Conservation (phyloP, 148 eudicot species). For the Rhododendron kiyosumense region DNA sequence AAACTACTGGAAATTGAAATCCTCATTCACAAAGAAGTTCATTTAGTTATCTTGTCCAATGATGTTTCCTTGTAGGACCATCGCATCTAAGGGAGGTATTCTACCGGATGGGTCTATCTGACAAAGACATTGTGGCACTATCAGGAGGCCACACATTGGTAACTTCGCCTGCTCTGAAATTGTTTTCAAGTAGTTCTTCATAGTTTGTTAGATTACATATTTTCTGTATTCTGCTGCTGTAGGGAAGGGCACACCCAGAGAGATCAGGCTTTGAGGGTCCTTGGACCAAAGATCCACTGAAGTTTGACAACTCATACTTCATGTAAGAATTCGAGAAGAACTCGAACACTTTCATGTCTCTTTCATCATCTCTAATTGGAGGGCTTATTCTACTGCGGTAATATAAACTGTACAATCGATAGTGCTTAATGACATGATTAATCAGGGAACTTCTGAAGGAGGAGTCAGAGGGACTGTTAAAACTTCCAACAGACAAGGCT, state of each 20-base stretch:
- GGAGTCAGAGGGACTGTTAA: conserved; percentile 49
- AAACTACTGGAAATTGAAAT: not conserved
- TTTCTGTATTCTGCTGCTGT: conserved; percentile 11
- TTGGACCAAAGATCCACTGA: conserved; percentile 76
- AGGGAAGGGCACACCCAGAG: conserved; percentile 83
- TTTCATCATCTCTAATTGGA: not conserved
- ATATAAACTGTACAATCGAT: not conserved
- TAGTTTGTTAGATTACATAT: not conserved
- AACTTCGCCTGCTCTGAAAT: not conserved
- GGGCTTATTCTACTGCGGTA: not conserved
- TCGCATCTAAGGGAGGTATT: conserved; percentile 67
- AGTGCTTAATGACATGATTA: not conserved
- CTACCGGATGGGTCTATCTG: conserved; percentile 75
- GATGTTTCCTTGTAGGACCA: conserved; percentile 38
- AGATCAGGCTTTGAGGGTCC: conserved; percentile 87
- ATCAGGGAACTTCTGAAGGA: conserved; percentile 71
- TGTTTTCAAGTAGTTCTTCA: not conserved
- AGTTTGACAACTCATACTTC: conserved; percentile 82
- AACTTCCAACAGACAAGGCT: conserved; percentile 75
- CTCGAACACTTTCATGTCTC: not conserved
- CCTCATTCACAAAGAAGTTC: not conserved
- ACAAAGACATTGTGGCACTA: conserved; percentile 81
- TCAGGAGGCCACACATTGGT: conserved; percentile 96
- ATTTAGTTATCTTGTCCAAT: not conserved
- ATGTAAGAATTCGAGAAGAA: conserved; percentile 37